phyloP scores from a whole-genome alignment of 306 rosid genomes.

The Spatholobus suberectus region DNA sequence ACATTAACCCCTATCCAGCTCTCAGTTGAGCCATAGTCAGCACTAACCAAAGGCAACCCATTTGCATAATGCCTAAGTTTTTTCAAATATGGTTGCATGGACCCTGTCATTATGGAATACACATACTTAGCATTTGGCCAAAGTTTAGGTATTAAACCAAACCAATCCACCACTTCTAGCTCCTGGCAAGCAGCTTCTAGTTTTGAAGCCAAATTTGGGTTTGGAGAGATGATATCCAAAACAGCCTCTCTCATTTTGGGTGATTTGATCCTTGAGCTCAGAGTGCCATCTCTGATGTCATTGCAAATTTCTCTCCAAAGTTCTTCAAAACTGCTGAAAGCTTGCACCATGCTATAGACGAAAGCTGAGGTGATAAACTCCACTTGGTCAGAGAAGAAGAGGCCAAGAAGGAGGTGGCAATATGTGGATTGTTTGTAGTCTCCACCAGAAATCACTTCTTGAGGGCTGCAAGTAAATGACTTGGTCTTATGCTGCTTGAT shows the following conservation, averaged over 20 bases:
- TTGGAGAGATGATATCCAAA: slow-evolving; percentile 58
- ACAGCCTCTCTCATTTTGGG: slow-evolving; percentile 62
- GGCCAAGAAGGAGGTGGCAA: slow-evolving; percentile 93
- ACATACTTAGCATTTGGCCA: slow-evolving; percentile 92
- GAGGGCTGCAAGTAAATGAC: slow-evolving; percentile 83
- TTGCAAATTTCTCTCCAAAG: slow-evolving; percentile 64
- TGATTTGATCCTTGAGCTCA: slow-evolving; percentile 54
- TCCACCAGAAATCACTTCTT: slow-evolving; percentile 80
- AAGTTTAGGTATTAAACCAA: slow-evolving; percentile 69
- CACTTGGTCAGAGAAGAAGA: slow-evolving; percentile 67
- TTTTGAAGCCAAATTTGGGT: slow-evolving; percentile 58
- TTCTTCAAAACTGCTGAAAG: slow-evolving; percentile 68
- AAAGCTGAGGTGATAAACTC: slow-evolving; percentile 87
- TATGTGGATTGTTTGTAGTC: slow-evolving; percentile 84
- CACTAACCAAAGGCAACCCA: slow-evolving; percentile 83
- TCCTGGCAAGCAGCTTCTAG: slow-evolving; percentile 58
- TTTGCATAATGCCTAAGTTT: slow-evolving; percentile 77
- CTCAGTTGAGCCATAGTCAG: slow-evolving; percentile 96
- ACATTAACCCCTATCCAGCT: slow-evolving; percentile 96
- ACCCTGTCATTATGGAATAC: slow-evolving; percentile 91
- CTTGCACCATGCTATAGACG: slow-evolving; percentile 80
- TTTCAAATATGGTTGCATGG: slow-evolving; percentile 85
- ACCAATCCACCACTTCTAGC: slow-evolving; percentile 62
- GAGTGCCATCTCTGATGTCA: slow-evolving; percentile 64
- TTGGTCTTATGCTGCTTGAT: slow-evolving; percentile 78